Evolutionary conservation across 2,329 filamentous ascomycete genomes (phyloP), one percentile per base, ranked within the genome.

Genomic region (Xylaria sp.): DNA sequence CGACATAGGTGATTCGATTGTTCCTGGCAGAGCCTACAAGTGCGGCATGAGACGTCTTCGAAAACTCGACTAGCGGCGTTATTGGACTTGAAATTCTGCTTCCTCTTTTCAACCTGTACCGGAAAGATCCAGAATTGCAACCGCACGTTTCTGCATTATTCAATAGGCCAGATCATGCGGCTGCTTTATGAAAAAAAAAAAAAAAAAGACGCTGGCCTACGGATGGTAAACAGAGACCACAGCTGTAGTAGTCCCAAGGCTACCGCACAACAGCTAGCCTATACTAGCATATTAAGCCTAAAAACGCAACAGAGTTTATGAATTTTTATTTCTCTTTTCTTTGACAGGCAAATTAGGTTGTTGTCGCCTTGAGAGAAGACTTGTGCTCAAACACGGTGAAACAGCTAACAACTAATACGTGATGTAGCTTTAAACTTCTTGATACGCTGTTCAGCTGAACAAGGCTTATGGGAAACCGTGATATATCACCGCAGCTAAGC

Each of bases 1-100:
- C 8, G 5, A 41, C 1, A 2, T 13, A 25, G 32, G 20, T 46
- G 12, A 20, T 20, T 39, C 18, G 18, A 7, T 46, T 18, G 18
- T 44, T 9, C 48, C 34, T 8, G 59, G 59, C 13, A 25, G n/a
- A 54, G 59, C 59, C 32, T 62, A 34, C 6, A 41, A 28, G 34
- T 20, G 48, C 15, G 34, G 48, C 10, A 54, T 62, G 13, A n/a
- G 25, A 20, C 32, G 46, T n/a, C 15, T 54, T 9, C 32, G 18
- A n/a, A 52, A 39, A 32, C 37, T 54, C 20, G 12, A 12, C 2
- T 25, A 18, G 7, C 18, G 15, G 18, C 41, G 15, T 7, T n/a
- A 4, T n/a, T 46, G 18, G 18, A n/a, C 41, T n/a, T 7, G 15
- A 46, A n/a, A 18, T 2, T 46, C 13, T n/a, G 5, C 5, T 46